A percentile compares a stretch with the other conserved stretches of the same genome.
phyloP scores from a whole-genome alignment of 208 protist species.

The Trypanosomatidae sp. region DNA sequence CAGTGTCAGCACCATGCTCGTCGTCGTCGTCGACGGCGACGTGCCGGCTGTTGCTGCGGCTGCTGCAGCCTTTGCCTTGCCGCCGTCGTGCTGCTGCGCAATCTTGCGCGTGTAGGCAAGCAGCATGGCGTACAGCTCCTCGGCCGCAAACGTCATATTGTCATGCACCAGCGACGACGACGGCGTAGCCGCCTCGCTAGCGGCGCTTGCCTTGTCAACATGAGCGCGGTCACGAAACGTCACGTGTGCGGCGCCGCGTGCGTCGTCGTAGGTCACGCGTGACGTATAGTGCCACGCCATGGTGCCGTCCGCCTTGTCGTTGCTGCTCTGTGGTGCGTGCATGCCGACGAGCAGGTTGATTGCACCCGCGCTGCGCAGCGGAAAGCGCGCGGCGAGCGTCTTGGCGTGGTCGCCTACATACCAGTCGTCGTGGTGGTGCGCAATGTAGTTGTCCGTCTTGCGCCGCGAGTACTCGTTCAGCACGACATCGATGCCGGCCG shows the following conservation, averaged over 20 bases:
- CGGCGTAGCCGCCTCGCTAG: too few species aligned
- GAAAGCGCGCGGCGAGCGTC: constrained; percentile 81
- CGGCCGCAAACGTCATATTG: constrained; percentile 48
- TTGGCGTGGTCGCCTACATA: constrained; percentile 84
- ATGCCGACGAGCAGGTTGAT: constrained; percentile 61
- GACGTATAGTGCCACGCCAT: too few species aligned
- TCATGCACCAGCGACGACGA: too few species aligned
- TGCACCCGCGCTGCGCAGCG: constrained; percentile 36
- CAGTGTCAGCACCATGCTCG: constrained; percentile 79
- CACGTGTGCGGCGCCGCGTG: too few species aligned
- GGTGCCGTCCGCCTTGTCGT: constrained; percentile 3
- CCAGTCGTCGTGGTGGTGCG: constrained; percentile 80
- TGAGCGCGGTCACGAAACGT: too few species aligned
- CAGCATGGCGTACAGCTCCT: constrained; percentile 84
- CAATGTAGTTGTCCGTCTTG: constrained; percentile 88
- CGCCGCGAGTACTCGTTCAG: constrained; percentile 90
- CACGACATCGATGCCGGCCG: constrained; percentile 82
- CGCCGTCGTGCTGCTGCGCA: too few species aligned
- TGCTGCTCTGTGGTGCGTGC: constrained; percentile 1
- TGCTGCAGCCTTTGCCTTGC: too few species aligned
- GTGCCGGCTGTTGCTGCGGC: too few species aligned
- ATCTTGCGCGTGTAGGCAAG: constrained; percentile 50
- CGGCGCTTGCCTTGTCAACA: too few species aligned
- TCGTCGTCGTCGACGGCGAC: too few species aligned
- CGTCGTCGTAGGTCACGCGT: too few species aligned